Evolutionary conservation across 305 asterid species (phyloP), one percentile per base, ranked within the genome.

Genomic region (Withania somnifera): DNA sequence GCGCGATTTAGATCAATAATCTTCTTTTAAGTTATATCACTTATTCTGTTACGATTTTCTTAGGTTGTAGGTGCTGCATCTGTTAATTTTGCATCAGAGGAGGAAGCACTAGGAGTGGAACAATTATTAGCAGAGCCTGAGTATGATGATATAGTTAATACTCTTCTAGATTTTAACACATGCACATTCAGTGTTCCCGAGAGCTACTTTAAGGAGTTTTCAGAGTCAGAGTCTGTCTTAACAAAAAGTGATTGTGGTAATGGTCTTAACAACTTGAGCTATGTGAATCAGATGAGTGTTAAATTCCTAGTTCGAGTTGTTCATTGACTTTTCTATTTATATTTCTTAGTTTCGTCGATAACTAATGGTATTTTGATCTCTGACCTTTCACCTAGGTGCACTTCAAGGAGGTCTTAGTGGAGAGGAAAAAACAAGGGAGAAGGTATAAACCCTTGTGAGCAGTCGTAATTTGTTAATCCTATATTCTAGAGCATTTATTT

Each of bases 21-120:
- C 38, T 22, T 71, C 10, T 0, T 14, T 73, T 45, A 47, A 1
- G 6, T 73, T 45, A 7, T 47, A 3, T 24, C 0, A 22, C 34
- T 73, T 26, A 73, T 24, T 24, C 20, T 24, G 20, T 9, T 75
- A 2, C 10, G 58, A 3, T 50, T 2, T 26, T 26, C 26, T 8
- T 75, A 73, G 79, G 79, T 47, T 9, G 61, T 50, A 73, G 24
- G 61, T 19, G 45, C 10, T 50, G 79, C 79, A 10, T 50, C 61
- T 26, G 57, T 47, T 19, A 26, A 75, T 75, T 75, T 75, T 50
- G 45, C 45, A 15, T 47, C 45, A 9, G 61, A 75, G 45, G 61
- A 75, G 61, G 79, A 75, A 15, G 79, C 79, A 51, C 26, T 75
- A 75, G 61, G 79, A 26, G 58, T 75, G 45, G 79, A 75, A 50